Evolutionary conservation across 805 yeast genomes (phyloP).

Genomic region (Candida nonsorbophila): DNA sequence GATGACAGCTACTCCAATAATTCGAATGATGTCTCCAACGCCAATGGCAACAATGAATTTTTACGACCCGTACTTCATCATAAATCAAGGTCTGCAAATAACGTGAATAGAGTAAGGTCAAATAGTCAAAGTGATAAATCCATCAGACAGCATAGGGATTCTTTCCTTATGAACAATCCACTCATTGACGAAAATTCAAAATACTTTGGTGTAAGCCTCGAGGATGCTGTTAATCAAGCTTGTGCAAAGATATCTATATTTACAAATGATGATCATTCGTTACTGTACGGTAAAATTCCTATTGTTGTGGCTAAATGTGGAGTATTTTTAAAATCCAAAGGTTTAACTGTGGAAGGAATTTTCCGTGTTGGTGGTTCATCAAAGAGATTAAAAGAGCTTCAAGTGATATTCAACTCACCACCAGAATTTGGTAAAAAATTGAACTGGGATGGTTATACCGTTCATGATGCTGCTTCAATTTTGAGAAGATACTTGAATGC

Average conservation of each 20-base stretch:
- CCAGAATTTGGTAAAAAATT: slow-evolving; percentile 87
- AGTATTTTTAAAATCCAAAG: slow-evolving; percentile 71
- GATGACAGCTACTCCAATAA: slow-evolving; percentile 11
- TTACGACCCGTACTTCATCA: slow-evolving; percentile 45
- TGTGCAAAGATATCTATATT: slow-evolving; percentile 69
- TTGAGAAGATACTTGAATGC: slow-evolving; percentile 81
- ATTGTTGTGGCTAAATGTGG: slow-evolving; percentile 96
- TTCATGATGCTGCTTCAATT: slow-evolving; percentile 93
- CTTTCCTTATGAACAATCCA: slow-evolving; percentile 41
- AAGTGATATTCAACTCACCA: slow-evolving; percentile 74
- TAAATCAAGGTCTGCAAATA: slow-evolving; percentile 47
- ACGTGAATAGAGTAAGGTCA: slow-evolving; percentile 34
- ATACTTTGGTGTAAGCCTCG: slow-evolving; percentile 79
- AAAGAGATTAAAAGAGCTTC: slow-evolving; percentile 81
- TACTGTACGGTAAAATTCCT: slow-evolving; percentile 85
- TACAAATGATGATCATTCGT: slow-evolving; percentile 52
- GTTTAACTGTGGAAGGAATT: slow-evolving; percentile 79
- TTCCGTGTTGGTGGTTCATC: slow-evolving; percentile 91
- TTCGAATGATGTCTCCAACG: slow-evolving; percentile 3
- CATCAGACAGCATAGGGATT: slow-evolving; percentile 45
- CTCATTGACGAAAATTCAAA: slow-evolving; percentile 41
- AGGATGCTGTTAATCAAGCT: slow-evolving; percentile 66
- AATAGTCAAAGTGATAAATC: slow-evolving; percentile 16
- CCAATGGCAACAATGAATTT: slow-evolving; percentile 14
- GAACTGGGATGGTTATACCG: slow-evolving; percentile 89